phyloP scores from a whole-genome alignment of 228 moss, liverwort and hornwort species.

The Sphagnum fallax region DNA sequence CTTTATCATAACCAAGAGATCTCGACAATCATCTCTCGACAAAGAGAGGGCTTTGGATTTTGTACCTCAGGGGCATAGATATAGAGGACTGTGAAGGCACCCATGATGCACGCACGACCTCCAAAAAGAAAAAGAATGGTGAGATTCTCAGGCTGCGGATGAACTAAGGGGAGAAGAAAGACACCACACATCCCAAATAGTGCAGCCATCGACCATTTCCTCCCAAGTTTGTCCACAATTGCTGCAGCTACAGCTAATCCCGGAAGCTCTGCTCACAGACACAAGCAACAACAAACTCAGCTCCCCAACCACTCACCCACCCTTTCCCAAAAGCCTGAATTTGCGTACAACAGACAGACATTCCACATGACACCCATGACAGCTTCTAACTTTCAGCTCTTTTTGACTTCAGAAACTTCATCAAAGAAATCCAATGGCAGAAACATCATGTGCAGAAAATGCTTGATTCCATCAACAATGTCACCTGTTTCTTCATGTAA shows the following conservation, averaged over 20 bases:
- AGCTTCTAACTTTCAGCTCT: background rate
- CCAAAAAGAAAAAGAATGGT: conserved; percentile 67
- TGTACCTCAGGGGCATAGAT: conserved; percentile 83
- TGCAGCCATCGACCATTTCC: conserved; percentile 79
- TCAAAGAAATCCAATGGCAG: too few relatives aligned
- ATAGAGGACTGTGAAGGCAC: conserved; percentile 82
- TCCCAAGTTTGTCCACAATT: conserved; percentile 65
- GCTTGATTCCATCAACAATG: too few relatives aligned
- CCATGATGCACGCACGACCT: conserved; percentile 76
- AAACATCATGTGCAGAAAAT: too few relatives aligned
- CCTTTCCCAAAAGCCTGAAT: background rate
- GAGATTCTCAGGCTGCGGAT: conserved; percentile 26
- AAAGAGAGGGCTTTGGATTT: background rate
- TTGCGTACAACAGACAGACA: background rate
- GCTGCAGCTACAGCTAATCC: conserved; percentile 64
- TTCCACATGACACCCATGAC: background rate
- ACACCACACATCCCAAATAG: conserved; percentile 56
- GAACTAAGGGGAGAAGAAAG: conserved; percentile 62
- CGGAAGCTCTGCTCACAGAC: conserved; percentile 53
- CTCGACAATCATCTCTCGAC: background rate
- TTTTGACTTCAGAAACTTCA: background rate
- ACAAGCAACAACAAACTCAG: background rate
- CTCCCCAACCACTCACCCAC: background rate
- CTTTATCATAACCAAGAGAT: background rate
- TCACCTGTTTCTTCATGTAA: too few relatives aligned